Base-by-base conservation (phyloP, 2,329 filamentous ascomycete genomes). In the Aureobasidium melanogenum region DNA sequence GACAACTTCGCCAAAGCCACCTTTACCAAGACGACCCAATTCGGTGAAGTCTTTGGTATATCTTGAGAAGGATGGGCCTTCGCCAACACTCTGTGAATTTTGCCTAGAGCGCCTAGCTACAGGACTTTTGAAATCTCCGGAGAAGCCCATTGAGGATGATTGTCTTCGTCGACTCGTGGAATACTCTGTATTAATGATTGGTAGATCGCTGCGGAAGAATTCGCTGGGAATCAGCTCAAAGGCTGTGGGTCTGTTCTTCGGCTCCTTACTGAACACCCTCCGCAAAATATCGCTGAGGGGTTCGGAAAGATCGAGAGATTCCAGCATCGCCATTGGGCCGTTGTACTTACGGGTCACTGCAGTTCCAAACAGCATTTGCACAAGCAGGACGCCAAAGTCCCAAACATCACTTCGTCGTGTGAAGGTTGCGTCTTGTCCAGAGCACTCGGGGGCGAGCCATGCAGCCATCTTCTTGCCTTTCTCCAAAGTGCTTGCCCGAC, bases 1-100 rank as follows among this genome's bases (percentile, higher is more conserved):
- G 60, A 97, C 91, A 24, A 99, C 94, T 74, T 97, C 91, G 5
- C 94, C 94, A 74, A 96, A 99, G 0, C 93, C 94, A 46, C 94
- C 94, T 72, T 93, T 95, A 3, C 94, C 94, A 14, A 99, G 80
- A 5, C 89, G 84, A 15, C 90, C 91, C 69, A 94, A 87, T 74
- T 97, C 92, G 19, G 92, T 86, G 74, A 96, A 99, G 68, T 97
- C 94, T 68, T 88, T 88, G 12, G 82, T 83, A 70, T 96, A 99
- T 64, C 93, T 84, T 1, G 91, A 95, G 47, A 67, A 50, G 10
- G 32, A 44, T 15, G 52, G 39, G 62, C 56, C 63, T n/a, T 72
- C 71, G 19, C 63, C 55, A 15, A 66, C 46, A 51, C 64, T 69
- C 1, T 66, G 67, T 3, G 72, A 74, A 39, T 69, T 70, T 38